Base-by-base conservation (phyloP, 129 eudicot species). In the Logfia minima region DNA sequence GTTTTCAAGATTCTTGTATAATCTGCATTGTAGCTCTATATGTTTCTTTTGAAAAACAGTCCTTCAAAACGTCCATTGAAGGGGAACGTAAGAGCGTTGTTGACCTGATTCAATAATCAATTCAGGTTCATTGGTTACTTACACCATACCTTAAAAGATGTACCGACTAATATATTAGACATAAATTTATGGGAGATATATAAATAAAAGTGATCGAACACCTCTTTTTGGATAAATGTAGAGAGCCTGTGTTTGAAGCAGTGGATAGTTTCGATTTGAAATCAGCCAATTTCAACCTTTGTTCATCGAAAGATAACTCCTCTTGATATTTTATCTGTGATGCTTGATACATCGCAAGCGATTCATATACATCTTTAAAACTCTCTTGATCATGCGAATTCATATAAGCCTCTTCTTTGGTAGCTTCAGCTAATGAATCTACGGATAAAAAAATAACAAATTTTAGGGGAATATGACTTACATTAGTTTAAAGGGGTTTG, bases 301-400 rank as follows among this genome's bases (percentile, higher is more conserved):
- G 85, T 71, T 81, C 80, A 66, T 72, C 85, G 70, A 85, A 74
- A 77, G 85, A 76, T 58, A 66, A 60, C 52, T 91, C 96, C 64
- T 85, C 85, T 52, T 79, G 79, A 82, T 74, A 68, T 52, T 87
- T 73, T 64, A 83, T 78, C 51, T 91, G 85, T 51, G 97, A 87
- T 66, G 98, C 97, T 59, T 64, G 82, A 79, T 87, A 85, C 51
- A 85, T 71, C 52, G 87, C 92, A 34, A 94, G 86, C 11, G 84
- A 81, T 66, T 81, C 73, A 81, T 71, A 71, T 56, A 74, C 52
- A 76, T 85, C 92, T 75, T 75, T 88, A 62, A 76, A 72, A 8
- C 9, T 8, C 75, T 79, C 81, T 58, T 86, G 90, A 80, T 83
- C 74, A 71, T 48, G 66, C 34, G 83, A 81, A 75, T 62, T 45